These are phyloP conservation scores for Aurinia saxatilis DNA, from an alignment of 345 rosid genomes.

Conservation along the genomic window DNA sequence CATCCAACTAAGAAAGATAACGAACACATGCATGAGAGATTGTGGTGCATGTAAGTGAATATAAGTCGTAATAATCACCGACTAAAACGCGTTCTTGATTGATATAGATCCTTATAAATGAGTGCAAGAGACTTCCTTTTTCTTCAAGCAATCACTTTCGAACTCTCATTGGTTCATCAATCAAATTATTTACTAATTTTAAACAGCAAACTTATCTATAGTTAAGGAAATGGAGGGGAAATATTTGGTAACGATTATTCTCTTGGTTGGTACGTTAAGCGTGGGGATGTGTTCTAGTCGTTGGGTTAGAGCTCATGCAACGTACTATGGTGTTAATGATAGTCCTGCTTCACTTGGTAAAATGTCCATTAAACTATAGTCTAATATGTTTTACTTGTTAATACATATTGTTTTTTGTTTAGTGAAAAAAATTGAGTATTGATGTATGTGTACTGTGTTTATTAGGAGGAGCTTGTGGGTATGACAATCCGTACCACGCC, in stretches of 20 bases:
- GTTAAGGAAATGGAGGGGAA: neutral
- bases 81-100: conserved; percentile 20
- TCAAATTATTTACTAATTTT: neutral
- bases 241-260: conserved; percentile 14
- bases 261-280: conserved; percentile 28
- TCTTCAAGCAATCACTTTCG: conserved; percentile 22
- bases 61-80: conserved; percentile 30
- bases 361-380: neutral
- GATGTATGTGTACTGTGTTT: neutral
- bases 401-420: neutral
- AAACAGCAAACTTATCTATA: neutral
- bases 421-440: neutral
- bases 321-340: conserved; percentile 69
- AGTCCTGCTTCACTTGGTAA: conserved; percentile 71
- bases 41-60: conserved; percentile 28
- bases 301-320: conserved; percentile 63
- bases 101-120: conserved; percentile 11
- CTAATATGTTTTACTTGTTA: neutral
- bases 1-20: conserved; percentile 33
- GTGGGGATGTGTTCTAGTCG: conserved; percentile 30
- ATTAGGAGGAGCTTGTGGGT: conserved; percentile 86
- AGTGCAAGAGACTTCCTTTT: conserved; percentile 20
- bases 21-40: conserved; percentile 31
- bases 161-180: neutral
- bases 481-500: conserved; percentile 64